Conservation (phyloP, 2,329 filamentous ascomycete species). For the Aspergillus udagawae region DNA sequence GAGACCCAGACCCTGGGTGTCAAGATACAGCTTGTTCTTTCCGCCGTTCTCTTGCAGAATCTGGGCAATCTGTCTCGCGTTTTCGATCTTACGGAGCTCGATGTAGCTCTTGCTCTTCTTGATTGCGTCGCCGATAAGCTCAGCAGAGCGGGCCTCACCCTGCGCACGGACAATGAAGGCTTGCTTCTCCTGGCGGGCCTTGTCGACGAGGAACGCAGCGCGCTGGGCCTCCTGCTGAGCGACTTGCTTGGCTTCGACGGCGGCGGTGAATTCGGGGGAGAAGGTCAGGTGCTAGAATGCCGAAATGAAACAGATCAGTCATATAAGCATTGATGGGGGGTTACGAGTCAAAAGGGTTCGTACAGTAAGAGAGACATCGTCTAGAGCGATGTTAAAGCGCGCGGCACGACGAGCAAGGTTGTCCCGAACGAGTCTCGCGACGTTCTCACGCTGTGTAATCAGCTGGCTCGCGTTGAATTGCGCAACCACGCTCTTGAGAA, state of each 20-base stretch:
- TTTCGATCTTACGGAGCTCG: constrained; percentile 97
- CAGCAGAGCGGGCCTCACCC: constrained; percentile 96
- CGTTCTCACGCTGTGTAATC: constrained; percentile 98
- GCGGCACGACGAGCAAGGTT: constrained; percentile 88
- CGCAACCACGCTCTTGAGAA: constrained; percentile 95
- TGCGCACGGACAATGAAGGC: constrained; percentile 97
- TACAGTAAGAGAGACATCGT: constrained; percentile 96
- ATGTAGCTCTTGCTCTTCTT: constrained; percentile 99
- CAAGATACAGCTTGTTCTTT: constrained; percentile 90
- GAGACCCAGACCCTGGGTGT: constrained; percentile 83
- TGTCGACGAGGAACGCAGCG: constrained; percentile 96
- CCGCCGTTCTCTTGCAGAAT: constrained; percentile 81
- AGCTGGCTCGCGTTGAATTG: constrained; percentile 98
- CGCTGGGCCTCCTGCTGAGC: constrained; percentile 90
- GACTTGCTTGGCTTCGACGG: constrained; percentile 66
- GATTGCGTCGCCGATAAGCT: constrained; percentile 97
- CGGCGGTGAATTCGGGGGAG: constrained; percentile 66
- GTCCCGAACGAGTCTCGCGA: constrained; percentile 84
- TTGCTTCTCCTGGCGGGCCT: constrained; percentile 98
- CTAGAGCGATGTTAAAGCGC: constrained; percentile 93
- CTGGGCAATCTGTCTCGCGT: constrained; percentile 81
- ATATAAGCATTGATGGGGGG: neutral
- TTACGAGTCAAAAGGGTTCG: constrained; percentile 21
- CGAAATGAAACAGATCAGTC: constrained; percentile 3
- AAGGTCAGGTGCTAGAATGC: constrained; percentile 58